Evolutionary conservation across 2,329 filamentous ascomycete species (phyloP), one percentile per base, ranked within the genome.

Genomic region (Emmonsiellopsis sp.): DNA sequence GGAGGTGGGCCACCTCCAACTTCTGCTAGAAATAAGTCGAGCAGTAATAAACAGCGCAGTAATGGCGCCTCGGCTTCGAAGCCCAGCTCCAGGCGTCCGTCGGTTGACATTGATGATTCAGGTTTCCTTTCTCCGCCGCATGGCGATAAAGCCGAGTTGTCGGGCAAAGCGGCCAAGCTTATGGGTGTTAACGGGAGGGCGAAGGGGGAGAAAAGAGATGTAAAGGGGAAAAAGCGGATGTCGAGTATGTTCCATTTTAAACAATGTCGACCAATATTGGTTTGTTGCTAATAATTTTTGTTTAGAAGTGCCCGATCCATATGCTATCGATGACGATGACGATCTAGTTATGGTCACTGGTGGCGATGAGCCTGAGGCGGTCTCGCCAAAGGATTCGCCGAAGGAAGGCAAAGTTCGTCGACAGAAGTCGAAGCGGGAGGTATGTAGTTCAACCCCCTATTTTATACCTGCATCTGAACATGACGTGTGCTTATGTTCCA

Each of bases 81-180:
- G 51, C 65, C 70, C 5, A 64, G 63, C 51, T 85, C 87, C 51
- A 80, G 86, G 53, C 84, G 85, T 38, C 78, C 84, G 57, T 86
- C 88, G 0, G 70, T 86, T 13, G 86, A 89, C 51, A 79, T 83
- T 57, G 75, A 79, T 40, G 70, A 74, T 31, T 76, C 76, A 57
- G 86, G 83, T 7, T 74, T 91, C 56, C 77, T 81, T 45, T 87
- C 88, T 3, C 86, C 87, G 20, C 20, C 20, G 7, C 82, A 85
- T 2, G 88, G 90, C 32, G 81, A 86, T 34, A 73, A 77, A 42
- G 77, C 78, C 2, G 79, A 81, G 50, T 79, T 89, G 64, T 79
- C 84, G 7, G 79, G 82, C 45, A 95, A 94, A 69, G 89, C 88
- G 31, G 87, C 88, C 34, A 90, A 84, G 69, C 71, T 92, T 51